A percentile compares a stretch with the other conserved stretches of the same genome.
Conservation (phyloP, 1,284 basidiomycete species). For the Papiliotrema terrestris region DNA sequence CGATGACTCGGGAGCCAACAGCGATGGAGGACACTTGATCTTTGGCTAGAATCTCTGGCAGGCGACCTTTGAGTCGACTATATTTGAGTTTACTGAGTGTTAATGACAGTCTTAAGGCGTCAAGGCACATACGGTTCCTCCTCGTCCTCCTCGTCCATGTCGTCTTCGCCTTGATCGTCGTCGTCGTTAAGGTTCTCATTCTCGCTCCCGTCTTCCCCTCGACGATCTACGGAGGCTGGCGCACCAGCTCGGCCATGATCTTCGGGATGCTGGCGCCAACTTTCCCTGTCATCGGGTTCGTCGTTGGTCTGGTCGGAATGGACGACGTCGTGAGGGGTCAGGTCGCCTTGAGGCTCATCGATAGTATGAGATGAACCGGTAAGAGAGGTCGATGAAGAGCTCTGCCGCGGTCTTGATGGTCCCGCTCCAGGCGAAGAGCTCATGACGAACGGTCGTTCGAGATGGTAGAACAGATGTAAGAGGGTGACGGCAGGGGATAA, state of each 20-base stretch:
- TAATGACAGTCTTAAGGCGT: slow-evolving; percentile 1
- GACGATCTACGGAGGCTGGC: no score
- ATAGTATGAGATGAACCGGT: not conserved
- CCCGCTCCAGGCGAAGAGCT: not conserved
- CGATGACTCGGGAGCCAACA: slow-evolving; percentile 71
- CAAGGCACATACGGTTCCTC: slow-evolving; percentile 35
- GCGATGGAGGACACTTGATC: slow-evolving; percentile 81
- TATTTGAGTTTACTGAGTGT: slow-evolving; percentile 77
- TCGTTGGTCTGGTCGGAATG: no score
- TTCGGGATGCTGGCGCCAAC: no score
- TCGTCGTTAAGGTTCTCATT: slow-evolving; percentile 25
- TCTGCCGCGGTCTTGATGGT: not conserved
- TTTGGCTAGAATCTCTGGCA: slow-evolving; percentile 77
- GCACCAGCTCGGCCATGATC: no score
- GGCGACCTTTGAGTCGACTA: slow-evolving; percentile 68
- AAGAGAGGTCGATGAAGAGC: not conserved
- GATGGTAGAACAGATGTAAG: not conserved
- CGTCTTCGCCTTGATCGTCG: slow-evolving; percentile 20
- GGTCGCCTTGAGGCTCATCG: no score
- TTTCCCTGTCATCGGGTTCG: no score
- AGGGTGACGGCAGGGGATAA: no score
- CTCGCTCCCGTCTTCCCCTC: slow-evolving; percentile 12
- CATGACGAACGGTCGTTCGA: not conserved
- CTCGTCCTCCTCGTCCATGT: slow-evolving; percentile 16
- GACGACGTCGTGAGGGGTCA: no score